A percentile compares a stretch with the other conserved stretches of the same genome.
Conservation (phyloP, 2,329 filamentous ascomycete genomes). For the Cladosporium cucumerinum region DNA sequence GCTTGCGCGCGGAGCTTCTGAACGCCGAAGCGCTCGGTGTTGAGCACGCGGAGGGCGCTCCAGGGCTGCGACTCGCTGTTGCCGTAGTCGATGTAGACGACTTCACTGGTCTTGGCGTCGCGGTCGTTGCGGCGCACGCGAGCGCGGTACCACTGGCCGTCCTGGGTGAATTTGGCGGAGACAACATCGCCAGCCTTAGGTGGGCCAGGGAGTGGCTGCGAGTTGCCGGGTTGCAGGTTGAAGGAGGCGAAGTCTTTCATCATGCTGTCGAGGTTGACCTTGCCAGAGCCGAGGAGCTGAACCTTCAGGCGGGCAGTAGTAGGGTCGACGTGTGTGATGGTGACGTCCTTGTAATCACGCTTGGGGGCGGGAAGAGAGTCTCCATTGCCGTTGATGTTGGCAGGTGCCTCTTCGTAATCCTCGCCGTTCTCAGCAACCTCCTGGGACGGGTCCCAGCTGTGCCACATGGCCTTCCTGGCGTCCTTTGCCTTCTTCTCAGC, state of each 20-base stretch:
- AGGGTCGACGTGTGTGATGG: conserved; percentile 83
- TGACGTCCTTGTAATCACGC: conserved; percentile 91
- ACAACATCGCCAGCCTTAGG: conserved; percentile 92
- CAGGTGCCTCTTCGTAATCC: conserved; percentile 42
- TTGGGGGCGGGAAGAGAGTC: conserved; percentile 58
- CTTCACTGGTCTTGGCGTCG: conserved; percentile 79
- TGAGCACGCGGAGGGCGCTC: conserved; percentile 76
- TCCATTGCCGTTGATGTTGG: conserved; percentile 47
- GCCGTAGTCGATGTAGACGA: conserved; percentile 93
- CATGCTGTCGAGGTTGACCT: conserved; percentile 76
- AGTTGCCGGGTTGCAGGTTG: conserved; percentile 81
- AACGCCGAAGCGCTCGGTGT: conserved; percentile 71
- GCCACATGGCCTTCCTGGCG: conserved; percentile 81
- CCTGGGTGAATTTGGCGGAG: conserved; percentile 82
- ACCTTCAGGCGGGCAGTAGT: conserved; percentile 79
- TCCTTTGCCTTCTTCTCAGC: conserved; percentile 91
- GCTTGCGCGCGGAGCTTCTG: conserved; percentile 86
- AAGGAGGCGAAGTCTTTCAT: conserved; percentile 91
- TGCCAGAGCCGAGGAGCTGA: conserved; percentile 84
- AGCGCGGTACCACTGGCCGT: conserved; percentile 92
- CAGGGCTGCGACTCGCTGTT: conserved; percentile 89
- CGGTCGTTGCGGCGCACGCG: conserved; percentile 90
- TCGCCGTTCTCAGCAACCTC: conserved; percentile 59
- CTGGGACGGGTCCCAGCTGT: conserved; percentile 87
- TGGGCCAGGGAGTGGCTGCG: conserved; percentile 65